Base-by-base conservation (phyloP, 108 stramenopile genomes). In the Discostella stelligeroides region DNA sequence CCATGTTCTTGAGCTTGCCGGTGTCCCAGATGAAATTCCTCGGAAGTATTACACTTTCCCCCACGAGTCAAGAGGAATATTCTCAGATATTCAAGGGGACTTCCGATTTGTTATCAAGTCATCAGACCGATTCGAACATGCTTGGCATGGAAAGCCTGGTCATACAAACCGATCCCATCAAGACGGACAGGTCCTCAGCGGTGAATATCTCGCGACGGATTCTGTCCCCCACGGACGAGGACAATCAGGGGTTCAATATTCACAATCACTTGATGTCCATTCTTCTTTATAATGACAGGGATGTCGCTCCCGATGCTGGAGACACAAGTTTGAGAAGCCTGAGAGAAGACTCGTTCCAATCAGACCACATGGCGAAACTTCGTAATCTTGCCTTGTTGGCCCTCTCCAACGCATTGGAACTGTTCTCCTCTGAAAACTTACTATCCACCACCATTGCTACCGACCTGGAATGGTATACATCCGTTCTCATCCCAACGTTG, bases 131-230 rank as follows among this genome's bases (percentile, higher is more conserved):
- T 59, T 49, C 81, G 1, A 84, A 87, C 60, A 40, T 87, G 45
- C 80, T 90, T 11, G 88, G 85, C 4, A 79, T 92, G 67, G 89
- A 92, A 71, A 86, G 77, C 57, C 60, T 90, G 17, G 76, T 68
- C 39, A 60, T 56, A 24, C 66, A 87, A 14, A 87, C 89, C 4
- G 85, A 89, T 75, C 80, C 82, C 0, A 29, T 57, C 42, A 85
- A 85, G 53, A 88, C 89, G n/a, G n/a, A 47, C 57, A 74, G 77
- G 42, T 48, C 63, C n/a, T 78, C 84, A 8, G 82, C 82, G 0
- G 25, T 73, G 15, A 49, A 61, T 7, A 72, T 76, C 15, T 73
- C 80, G 24, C 68, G 59, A 40, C 43, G 72, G 37, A 59, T 80
- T 29, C 24, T 73, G 0, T 80, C 67, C 45, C 72, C 72, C 1